Percentiles rank a stretch among this genome's conserved stretches.
Evolutionary conservation across 2,329 filamentous ascomycete genomes (phyloP).

Genomic region (Colletotrichum simmondsii): DNA sequence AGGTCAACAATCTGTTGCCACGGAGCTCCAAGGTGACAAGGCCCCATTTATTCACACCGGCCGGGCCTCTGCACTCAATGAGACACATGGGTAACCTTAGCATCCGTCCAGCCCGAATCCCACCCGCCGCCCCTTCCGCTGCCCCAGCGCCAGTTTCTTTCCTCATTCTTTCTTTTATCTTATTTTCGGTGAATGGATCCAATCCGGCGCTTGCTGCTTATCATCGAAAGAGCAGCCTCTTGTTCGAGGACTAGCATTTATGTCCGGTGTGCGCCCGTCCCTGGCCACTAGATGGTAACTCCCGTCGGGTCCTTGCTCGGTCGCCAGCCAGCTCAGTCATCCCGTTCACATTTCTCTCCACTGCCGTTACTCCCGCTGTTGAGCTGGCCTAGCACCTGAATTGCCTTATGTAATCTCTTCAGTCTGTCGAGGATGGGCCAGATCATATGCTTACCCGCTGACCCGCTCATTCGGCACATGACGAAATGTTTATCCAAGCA

Average conservation of each 20-base stretch:
- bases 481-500: constrained; percentile 7
- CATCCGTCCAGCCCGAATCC: constrained; percentile 17
- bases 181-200: neutral
- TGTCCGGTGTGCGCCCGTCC: constrained; percentile 6
- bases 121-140: constrained; percentile 16
- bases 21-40: neutral
- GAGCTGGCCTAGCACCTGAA: neutral
- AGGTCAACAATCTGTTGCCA: neutral
- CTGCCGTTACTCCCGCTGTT: neutral
- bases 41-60: neutral
- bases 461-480: constrained; percentile 7
- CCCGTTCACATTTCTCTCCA: neutral
- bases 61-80: neutral
- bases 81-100: neutral
- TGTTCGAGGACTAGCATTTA: neutral
- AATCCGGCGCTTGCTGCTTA: neutral
- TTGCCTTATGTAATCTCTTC: constrained; percentile 6
- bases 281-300: neutral
- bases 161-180: neutral
- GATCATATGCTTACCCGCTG: constrained; percentile 8
- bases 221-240: neutral
- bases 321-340: constrained; percentile 3
- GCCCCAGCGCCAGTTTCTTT: neutral
- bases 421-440: neutral
- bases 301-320: neutral